Conservation (phyloP, 2,329 filamentous ascomycete species). For the Penicillium sp. region DNA sequence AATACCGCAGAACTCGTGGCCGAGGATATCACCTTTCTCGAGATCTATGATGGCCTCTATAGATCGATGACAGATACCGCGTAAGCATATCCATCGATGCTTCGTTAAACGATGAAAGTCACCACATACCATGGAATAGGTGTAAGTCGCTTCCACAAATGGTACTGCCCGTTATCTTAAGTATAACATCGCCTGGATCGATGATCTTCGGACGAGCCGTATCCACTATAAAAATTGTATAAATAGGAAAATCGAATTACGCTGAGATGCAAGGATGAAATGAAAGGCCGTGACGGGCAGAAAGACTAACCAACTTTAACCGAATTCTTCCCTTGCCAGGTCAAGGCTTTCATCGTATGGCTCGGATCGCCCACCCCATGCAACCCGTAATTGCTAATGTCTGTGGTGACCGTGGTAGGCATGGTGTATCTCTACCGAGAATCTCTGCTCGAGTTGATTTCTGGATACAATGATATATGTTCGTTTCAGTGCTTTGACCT, state of each 20-base stretch:
- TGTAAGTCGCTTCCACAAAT: conserved; percentile 63
- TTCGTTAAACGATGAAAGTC: neutral
- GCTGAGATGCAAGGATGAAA: neutral
- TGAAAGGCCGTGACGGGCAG: neutral
- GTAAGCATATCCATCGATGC: neutral
- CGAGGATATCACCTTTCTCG: conserved; percentile 64
- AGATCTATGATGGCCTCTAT: conserved; percentile 56
- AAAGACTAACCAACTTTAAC: conserved; percentile 60
- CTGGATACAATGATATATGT: neutral
- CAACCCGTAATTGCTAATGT: conserved; percentile 65
- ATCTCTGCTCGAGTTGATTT: neutral
- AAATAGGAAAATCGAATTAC: neutral
- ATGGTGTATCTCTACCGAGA: neutral
- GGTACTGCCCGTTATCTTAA: conserved; percentile 69
- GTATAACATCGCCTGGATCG: conserved; percentile 72
- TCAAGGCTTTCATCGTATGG: conserved; percentile 61
- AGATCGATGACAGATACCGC: neutral
- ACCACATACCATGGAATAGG: conserved; percentile 39
- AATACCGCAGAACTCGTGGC: conserved; percentile 56
- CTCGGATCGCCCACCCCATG: conserved; percentile 47
- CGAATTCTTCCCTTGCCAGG: conserved; percentile 78
- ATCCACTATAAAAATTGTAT: conserved; percentile 48
- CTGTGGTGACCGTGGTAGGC: conserved; percentile 60
- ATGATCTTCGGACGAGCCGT: conserved; percentile 69
- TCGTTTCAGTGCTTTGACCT: neutral